Base-by-base conservation (phyloP, 2,329 filamentous ascomycete species). In the Didymella glomerata region DNA sequence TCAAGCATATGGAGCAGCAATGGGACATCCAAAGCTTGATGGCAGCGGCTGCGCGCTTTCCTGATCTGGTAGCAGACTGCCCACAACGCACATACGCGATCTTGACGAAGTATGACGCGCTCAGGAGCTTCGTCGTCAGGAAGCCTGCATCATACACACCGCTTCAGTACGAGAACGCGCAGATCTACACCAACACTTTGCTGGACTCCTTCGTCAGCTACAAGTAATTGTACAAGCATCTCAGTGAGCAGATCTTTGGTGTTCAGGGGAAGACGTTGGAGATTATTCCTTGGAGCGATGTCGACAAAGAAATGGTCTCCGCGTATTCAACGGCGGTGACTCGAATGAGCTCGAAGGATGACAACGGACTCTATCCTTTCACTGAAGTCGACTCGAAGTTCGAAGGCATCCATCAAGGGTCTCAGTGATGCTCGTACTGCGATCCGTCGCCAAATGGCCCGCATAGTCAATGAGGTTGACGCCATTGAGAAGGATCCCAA, bases 161-260 rank as follows among this genome's bases (percentile, higher is more conserved):
- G 10, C 36, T 64, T 11, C 28, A 65, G 20, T 65, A 63, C 24
- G 61, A 63, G 27, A 50, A 57, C n/a, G 51, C 45, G 8, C 32
- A 49, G 10, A 59, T 38, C 14, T 65, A 55, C 32, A 65, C 63
- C 25, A 48, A 34, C 22, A 44, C 42, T 1, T 30, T 65, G 14
- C 50, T 65, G 5, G 61, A 65, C 13, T 46, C 40, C 47, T 64
- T 56, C 40, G 54, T 64, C 42, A 47, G 53, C 28, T 65, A 65
- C 61, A 65, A 64, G 32, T 16, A 36, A 11, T 20, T 63, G 14
- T 58, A 51, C 34, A 32, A 32, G 30, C 30, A 13, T 16, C 13
- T 32, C 13, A 13, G 30, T 3, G 30, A 32, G 30, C 30, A 32
- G 13, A 32, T 32, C 11, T 14, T 16, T 24, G 46, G 46, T 8